Evolutionary conservation across 2,329 filamentous ascomycete species (phyloP), one percentile per base, ranked within the genome.

Genomic region (Fonsecaea erecta): DNA sequence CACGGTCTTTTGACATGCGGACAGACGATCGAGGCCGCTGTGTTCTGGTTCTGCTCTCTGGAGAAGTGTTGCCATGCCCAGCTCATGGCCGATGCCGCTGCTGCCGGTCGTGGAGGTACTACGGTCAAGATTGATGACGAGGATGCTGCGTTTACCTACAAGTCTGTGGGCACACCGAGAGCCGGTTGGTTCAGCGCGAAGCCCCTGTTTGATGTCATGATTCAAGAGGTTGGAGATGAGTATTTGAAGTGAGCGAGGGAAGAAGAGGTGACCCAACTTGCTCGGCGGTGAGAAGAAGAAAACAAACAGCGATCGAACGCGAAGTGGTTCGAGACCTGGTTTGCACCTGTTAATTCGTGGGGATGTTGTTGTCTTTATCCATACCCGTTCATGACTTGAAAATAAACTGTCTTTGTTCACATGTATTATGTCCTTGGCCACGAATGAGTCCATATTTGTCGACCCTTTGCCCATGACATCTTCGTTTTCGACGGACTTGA

Each of bases 131-230:
- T 93, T 71, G 80, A 83, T 8, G 85, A 90, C 0, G 85, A 87
- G 58, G 89, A 93, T 74, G 90, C 90, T 0, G 79, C 75, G 16
- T 90, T 85, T 72, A 92, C 90, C 0, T 87, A 85, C 71, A 86
- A 88, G 76, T 83, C 85, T 0, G 80, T 92, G 2, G 90, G 90
- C 0, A 84, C 80, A 0, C 81, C 84, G 16, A 73, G 75, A 35
- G 87, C 86, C 0, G 90, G 90, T 0, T 92, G 85, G 82, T 93
- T 92, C 73, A 87, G 83, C 71, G 90, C 87, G 5, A 88, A 88
- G 78, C 89, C 90, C 16, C 71, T 88, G 68, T 92, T 92, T 77
- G 89, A 91, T 78, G 77, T 91, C 46, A 85, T 90, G 67, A 84
- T 88, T 71, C 83, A 83, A 73, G 85, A 89, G 77, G 85, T 83